Conservation (phyloP, 345 rosid species). For the Bruguiera gymnorhiza region DNA sequence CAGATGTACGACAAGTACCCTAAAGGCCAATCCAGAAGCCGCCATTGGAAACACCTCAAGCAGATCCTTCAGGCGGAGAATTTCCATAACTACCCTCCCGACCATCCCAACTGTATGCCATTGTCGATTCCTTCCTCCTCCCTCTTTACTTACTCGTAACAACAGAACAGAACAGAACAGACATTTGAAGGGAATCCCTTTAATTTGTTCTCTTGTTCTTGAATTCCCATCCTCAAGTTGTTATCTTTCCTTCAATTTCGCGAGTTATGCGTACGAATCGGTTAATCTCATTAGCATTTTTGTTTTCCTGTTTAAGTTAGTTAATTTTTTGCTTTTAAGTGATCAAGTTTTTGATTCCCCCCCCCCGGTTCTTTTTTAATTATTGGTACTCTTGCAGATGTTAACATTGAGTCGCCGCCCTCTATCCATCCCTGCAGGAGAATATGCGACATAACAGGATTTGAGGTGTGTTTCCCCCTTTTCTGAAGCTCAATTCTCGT, state of each 20-base stretch:
- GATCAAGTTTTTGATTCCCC: background rate
- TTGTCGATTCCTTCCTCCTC: no score
- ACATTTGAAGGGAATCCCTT: no score
- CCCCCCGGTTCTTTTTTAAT: no score
- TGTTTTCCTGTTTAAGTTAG: background rate
- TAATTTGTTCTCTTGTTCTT: no score
- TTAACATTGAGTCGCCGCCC: constrained; percentile 85
- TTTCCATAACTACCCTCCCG: constrained; percentile 50
- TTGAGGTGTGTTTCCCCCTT: constrained; percentile 47
- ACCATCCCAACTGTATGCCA: constrained; percentile 58
- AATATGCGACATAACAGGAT: constrained; percentile 88
- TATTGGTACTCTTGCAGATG: constrained; percentile 42
- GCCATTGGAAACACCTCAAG: constrained; percentile 93
- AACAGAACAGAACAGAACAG: no score
- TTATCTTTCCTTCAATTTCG: no score
- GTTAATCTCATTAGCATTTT: background rate
- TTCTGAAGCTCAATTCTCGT: background rate
- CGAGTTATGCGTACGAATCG: no score
- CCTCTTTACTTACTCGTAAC: no score
- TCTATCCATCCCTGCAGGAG: constrained; percentile 75
- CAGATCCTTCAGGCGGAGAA: constrained; percentile 89
- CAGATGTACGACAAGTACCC: constrained; percentile 80
- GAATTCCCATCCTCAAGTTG: no score
- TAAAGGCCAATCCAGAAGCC: constrained; percentile 72
- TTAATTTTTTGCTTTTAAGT: background rate